Base-by-base conservation (phyloP, 2,329 filamentous ascomycete genomes). In the Claviceps sorghi region DNA sequence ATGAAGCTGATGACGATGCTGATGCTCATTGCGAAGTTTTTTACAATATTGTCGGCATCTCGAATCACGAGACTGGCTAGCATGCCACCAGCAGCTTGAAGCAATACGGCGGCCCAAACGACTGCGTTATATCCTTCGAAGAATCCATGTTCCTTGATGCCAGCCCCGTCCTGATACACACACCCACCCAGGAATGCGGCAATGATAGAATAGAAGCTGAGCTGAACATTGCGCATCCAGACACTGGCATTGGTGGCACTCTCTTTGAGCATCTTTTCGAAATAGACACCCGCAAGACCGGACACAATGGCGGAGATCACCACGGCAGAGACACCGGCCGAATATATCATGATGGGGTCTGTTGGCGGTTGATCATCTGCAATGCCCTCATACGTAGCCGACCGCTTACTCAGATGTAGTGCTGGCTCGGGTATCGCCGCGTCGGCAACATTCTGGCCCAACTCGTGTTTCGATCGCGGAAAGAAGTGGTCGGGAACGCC, bases 51-150 rank as follows among this genome's bases (percentile, higher is more conserved):
- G 57, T 71, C 69, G 8, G 67, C 59, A 54, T 71, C 67, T 38
- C 68, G 62, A 49, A 71, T 70, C 52, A 70, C 67, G 8, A 71
- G 58, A 40, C 68, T 70, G n/a, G 65, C 83, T n/a, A 95, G 71
- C 30, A 97, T 78, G 26, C 91, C 93, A 34, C 90, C 90, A 38
- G 83, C 69, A 0, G 90, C 86, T 65, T 98, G 93, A 54, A 93
- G 77, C 6, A 82, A 64, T 59, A 97, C 86, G 4, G 89, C 86
- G 5, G 81, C 75, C 89, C 90, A 96, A 3, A 97, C 91, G 21
- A 91, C 76, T 75, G 80, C 85, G 65, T 95, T 96, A 69, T 97
- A 98, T 2, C 93, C 93, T 53, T 86, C 84, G 60, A 98, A 97
- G 68, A 97, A 95, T 13, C 93, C 93, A 56, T 87, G 82, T 65